Evolutionary conservation across 768 basidiomycete species (phyloP).

Genomic region (Hypsizygus marmoreus): DNA sequence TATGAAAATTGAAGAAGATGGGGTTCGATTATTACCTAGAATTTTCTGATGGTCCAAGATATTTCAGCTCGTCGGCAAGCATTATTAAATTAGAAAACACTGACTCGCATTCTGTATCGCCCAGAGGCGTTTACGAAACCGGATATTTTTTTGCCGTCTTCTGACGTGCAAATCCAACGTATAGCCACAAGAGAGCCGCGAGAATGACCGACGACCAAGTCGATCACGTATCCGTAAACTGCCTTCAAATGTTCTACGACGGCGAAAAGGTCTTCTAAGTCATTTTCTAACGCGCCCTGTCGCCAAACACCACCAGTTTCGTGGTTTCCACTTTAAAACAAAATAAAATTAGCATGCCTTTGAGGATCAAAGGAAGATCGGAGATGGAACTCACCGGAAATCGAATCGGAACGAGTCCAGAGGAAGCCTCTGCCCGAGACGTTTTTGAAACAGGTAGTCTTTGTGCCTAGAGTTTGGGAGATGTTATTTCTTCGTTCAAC

Average conservation of each 20-base stretch:
- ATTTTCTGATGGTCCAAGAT: constrained; percentile 36
- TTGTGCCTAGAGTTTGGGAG: constrained; percentile 61
- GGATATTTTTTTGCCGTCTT: constrained; percentile 55
- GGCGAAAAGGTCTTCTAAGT: constrained; percentile 63
- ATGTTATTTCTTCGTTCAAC: constrained; percentile 22
- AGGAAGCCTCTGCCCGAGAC: constrained; percentile 62
- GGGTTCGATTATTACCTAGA: constrained; percentile 35
- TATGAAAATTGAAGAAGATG: constrained; percentile 7
- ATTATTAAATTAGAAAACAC: constrained; percentile 24
- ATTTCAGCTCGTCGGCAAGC: constrained; percentile 2
- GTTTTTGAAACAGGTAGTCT: constrained; percentile 81
- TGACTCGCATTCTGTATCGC: constrained; percentile 77
- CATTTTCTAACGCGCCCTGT: constrained; percentile 58
- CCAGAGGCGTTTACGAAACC: constrained; percentile 76
- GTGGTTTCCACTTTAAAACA: constrained; percentile 62
- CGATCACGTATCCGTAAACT: constrained; percentile 66
- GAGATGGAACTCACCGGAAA: constrained; percentile 62
- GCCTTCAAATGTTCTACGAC: constrained; percentile 64
- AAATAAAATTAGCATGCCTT: constrained; percentile 6
- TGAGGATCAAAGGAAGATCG: background rate
- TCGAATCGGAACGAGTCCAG: constrained; percentile 87
- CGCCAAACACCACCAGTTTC: constrained; percentile 72
- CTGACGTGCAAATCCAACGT: constrained; percentile 67
- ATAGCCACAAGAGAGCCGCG: constrained; percentile 70
- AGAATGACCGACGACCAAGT: constrained; percentile 77